Evolutionary conservation across 2,329 filamentous ascomycete genomes (phyloP).

Genomic region (Cercospora berteroae): DNA sequence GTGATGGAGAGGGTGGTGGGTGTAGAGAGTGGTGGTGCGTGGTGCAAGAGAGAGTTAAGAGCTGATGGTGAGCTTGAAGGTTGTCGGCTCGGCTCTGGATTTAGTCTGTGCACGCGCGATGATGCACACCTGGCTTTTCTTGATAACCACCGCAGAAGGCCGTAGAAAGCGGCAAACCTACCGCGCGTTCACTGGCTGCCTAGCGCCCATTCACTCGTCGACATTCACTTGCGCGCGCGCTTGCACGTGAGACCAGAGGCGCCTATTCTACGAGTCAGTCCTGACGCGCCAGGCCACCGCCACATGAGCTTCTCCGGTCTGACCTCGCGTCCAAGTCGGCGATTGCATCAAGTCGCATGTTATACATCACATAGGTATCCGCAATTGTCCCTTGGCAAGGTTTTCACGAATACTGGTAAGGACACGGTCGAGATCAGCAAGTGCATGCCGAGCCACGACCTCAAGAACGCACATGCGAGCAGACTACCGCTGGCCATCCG

Average conservation of each 20-base stretch:
- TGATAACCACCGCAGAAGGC: slow-evolving; percentile 4
- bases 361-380: not conserved
- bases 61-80: slow-evolving; percentile 8
- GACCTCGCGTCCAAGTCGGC: slow-evolving; percentile 1
- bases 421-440: not conserved
- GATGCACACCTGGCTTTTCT: slow-evolving; percentile 5
- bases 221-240: slow-evolving; percentile 4
- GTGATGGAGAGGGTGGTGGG: slow-evolving; percentile 4
- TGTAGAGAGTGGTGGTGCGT: slow-evolving; percentile 7
- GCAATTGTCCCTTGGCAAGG: not conserved
- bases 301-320: not conserved
- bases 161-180: slow-evolving; percentile 3
- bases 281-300: not conserved
- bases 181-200: slow-evolving; percentile 1
- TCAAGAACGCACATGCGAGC: not conserved
- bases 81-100: slow-evolving; percentile 3
- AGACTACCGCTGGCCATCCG: not conserved
- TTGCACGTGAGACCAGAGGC: not conserved
- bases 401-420: not conserved
- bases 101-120: not conserved
- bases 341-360: not conserved
- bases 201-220: not conserved
- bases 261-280: not conserved
- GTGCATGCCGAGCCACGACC: not conserved
- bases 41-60: not conserved